phyloP scores from a whole-genome alignment of 129 eudicot genomes.

The Artemisia annua region DNA sequence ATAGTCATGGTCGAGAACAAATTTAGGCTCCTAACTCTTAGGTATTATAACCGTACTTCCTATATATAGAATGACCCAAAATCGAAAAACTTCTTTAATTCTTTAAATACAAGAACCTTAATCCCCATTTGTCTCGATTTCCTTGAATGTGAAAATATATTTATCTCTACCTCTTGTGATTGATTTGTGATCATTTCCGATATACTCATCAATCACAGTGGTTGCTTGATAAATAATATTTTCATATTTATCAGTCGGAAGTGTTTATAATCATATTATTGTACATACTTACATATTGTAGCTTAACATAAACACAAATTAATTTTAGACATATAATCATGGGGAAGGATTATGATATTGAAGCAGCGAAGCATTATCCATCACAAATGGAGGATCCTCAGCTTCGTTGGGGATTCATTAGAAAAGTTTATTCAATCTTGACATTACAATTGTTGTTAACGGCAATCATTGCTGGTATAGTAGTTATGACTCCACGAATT shows the following conservation, averaged over 20 bases:
- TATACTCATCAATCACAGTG: constrained; percentile 37
- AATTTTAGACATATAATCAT: constrained; percentile 15
- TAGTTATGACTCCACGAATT: constrained; percentile 40
- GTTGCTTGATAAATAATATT: constrained; percentile 36
- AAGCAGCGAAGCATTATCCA: constrained; percentile 57
- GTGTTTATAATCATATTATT: not conserved
- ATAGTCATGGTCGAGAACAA: not conserved
- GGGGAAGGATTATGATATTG: constrained; percentile 41
- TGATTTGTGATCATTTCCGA: constrained; percentile 26
- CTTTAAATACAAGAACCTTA: constrained; percentile 18
- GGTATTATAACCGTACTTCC: not conserved
- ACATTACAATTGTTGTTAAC: constrained; percentile 58
- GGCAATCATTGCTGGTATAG: constrained; percentile 39
- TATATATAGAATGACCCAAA: constrained; percentile 16
- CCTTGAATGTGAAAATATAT: constrained; percentile 36
- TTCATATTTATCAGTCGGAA: constrained; percentile 16
- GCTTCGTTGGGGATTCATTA: constrained; percentile 79
- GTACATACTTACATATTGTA: not conserved
- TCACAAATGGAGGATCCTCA: constrained; percentile 62
- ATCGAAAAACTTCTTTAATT: constrained; percentile 9
- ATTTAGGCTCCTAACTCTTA: not conserved
- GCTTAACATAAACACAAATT: constrained; percentile 8
- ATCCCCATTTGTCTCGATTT: constrained; percentile 25
- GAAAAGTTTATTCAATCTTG: constrained; percentile 71
- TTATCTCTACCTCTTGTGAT: constrained; percentile 42